phyloP scores from a whole-genome alignment of 2,329 filamentous ascomycete species.

The Gremmenia infestans region DNA sequence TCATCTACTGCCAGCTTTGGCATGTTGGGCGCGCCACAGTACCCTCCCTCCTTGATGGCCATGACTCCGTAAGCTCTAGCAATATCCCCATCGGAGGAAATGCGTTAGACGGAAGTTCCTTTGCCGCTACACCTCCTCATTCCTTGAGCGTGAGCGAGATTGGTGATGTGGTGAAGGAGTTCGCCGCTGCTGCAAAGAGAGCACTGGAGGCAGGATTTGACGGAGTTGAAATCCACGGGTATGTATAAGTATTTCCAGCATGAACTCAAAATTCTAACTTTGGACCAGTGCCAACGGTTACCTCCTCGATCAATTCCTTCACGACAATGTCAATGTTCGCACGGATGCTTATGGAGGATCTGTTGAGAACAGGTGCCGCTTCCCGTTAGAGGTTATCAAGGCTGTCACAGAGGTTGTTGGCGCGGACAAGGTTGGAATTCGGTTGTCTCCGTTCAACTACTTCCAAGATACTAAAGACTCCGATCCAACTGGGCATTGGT shows the following conservation, averaged over 20 bases:
- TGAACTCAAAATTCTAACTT: neutral
- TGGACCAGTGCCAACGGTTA: constrained; percentile 41
- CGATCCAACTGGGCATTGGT: constrained; percentile 29
- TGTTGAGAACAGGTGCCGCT: constrained; percentile 44
- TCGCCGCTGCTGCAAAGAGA: constrained; percentile 26
- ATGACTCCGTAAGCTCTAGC: constrained; percentile 23
- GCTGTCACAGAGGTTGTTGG: constrained; percentile 47
- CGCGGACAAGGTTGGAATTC: constrained; percentile 46
- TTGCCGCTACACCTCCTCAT: constrained; percentile 29
- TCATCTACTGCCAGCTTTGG: constrained; percentile 60
- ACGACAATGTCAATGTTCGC: constrained; percentile 49
- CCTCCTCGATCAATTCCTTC: constrained; percentile 52
- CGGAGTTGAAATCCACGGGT: constrained; percentile 38
- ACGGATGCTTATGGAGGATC: constrained; percentile 47
- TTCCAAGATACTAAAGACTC: constrained; percentile 56
- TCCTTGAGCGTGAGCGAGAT: constrained; percentile 33
- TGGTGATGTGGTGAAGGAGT: constrained; percentile 21
- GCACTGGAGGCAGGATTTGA: constrained; percentile 51
- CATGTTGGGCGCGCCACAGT: constrained; percentile 47
- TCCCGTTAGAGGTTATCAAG: constrained; percentile 48
- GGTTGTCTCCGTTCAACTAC: constrained; percentile 51
- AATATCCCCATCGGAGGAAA: constrained; percentile 18
- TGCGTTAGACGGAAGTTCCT: constrained; percentile 13
- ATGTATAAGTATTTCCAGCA: neutral
- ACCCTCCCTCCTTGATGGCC: constrained; percentile 31